Evolutionary conservation across 495 filamentous ascomycete species (phyloP).

Genomic region (Hyaloscypha hepaticicola): DNA sequence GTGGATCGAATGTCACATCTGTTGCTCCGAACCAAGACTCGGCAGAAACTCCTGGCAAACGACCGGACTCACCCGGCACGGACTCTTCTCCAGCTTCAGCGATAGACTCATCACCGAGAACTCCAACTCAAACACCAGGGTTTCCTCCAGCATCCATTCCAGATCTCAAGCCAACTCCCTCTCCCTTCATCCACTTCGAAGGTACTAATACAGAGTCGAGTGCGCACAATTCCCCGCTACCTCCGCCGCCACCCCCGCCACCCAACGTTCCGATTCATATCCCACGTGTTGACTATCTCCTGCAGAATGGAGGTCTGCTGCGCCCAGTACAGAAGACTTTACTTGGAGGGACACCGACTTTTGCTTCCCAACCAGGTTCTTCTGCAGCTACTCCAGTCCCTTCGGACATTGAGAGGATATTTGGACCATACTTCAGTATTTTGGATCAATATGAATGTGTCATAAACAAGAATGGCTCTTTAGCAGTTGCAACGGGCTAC

Average conservation of each 20-base stretch:
- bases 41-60: background rate
- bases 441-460: constrained; percentile 85
- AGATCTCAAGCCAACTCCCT: constrained; percentile 26
- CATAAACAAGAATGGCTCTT: constrained; percentile 75
- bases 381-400: constrained; percentile 45
- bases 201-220: constrained; percentile 17
- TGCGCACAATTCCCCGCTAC: constrained; percentile 46
- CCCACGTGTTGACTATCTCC: constrained; percentile 84
- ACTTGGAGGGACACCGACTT: constrained; percentile 45
- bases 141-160: constrained; percentile 22
- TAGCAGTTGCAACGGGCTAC: constrained; percentile 96
- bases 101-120: constrained; percentile 30
- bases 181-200: constrained; percentile 31
- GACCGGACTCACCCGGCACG: constrained; percentile 20
- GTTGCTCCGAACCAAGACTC: constrained; percentile 59
- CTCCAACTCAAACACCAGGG: constrained; percentile 30
- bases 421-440: constrained; percentile 74
- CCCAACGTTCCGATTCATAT: constrained; percentile 63
- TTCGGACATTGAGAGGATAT: constrained; percentile 64
- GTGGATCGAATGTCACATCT: constrained; percentile 65
- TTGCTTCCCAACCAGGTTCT: constrained; percentile 45
- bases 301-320: constrained; percentile 79
- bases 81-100: constrained; percentile 28
- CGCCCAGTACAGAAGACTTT: constrained; percentile 64
- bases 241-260: constrained; percentile 84